Evolutionary conservation across 164 flowering plant genomes (phyloP), one percentile per base, ranked within the genome.

Genomic region (Saururus chinensis): DNA sequence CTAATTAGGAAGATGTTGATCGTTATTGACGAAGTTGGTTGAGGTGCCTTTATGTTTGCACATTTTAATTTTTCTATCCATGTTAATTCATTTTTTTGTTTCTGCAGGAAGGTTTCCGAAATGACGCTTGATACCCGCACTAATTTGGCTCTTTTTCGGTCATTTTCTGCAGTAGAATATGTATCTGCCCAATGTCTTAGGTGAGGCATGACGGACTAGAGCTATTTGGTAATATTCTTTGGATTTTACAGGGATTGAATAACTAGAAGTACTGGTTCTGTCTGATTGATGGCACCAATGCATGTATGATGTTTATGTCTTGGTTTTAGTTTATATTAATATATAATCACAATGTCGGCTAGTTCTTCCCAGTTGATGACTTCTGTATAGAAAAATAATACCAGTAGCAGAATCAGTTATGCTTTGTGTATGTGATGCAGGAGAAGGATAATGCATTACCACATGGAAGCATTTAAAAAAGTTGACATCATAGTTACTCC

Each of bases 401-500:
- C 37, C 37, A 30, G 59, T 11, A 8, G 17, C 37, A 56, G 37
- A 1, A 11, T 56, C 59, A 22, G 16, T 24, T 23, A 10, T 23
- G 13, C n/a, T 5, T 56, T 25, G 57, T 1, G 12, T 1, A 42
- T 60, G 60, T 74, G 37, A 56, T 74, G 70, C 82, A 93, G 98
- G 86, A 67, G 95, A 73, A 84, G 99, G 77, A 66, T 84, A 41
- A 93, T 90, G 99, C 62, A 90, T 74, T 75, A 87, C 71, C 84
- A 79, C 68, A 81, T 88, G 96, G 92, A 93, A 80, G 77, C 82
- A 16, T 88, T 93, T 75, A 85, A 88, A 78, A 81, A 82, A 58
- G 97, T 87, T 68, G 97, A 93, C 69, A 69, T 93, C 71, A 84
- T 93, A 70, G 97, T 93, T 66, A 93, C 99, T 53, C 99, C 97